Percentiles rank a stretch among this genome's conserved stretches.
These are phyloP conservation scores for Citrus sinensis DNA, from an alignment of 345 rosid species.

Conservation along the genomic window DVS_A1.0 CM039166.1:19962001-19962500, in stretches of 20 bases:
- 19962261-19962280: constrained; percentile 83
- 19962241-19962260: constrained; percentile 94
- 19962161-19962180: neutral
- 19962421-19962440: neutral
- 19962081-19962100: too few relatives aligned
- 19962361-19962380: neutral
- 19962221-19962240: constrained; percentile 90
- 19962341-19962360: neutral
- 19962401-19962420: neutral
- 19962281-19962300: constrained; percentile 91
- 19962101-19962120: neutral
- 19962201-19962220: constrained; percentile 3
- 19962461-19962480: neutral
- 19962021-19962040: neutral
- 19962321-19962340: constrained; percentile 92
- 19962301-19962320: constrained; percentile 84
- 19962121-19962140: neutral
- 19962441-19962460: neutral
- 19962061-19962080: too few relatives aligned
- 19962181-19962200: constrained; percentile 3
- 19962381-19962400: neutral
- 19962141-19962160: neutral
- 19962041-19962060: neutral
- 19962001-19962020: neutral
- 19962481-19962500: neutral